Base-by-base conservation (phyloP, 78 protist species). In the Emiliania huxleyi region DNA sequence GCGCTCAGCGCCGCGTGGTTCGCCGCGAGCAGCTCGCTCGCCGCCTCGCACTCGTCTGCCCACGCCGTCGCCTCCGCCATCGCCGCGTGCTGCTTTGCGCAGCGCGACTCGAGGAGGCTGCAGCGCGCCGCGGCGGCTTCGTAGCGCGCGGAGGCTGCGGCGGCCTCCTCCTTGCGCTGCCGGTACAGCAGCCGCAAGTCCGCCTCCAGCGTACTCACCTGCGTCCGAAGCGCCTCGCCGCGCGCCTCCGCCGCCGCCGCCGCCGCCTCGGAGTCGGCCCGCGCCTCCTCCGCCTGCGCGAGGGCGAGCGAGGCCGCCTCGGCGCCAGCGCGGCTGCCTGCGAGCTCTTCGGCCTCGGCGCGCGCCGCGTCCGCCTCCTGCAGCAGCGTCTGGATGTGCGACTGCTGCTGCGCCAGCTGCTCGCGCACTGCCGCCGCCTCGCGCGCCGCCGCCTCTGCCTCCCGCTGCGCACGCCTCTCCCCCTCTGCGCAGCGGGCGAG, bases 371-470 rank as follows among this genome's bases (percentile, higher is more conserved):
- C 42, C 44, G 81, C 81, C 42, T 71, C 81, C 42, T 71, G 35
- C 42, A 71, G 81, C 35, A 71, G 29, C 81, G 81, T 71, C 81
- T 26, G 42, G 81, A 71, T 71, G 81, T 71, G 81, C 44, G 81
- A 4, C 42, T 35, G 35, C 42, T n/a, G 81, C 42, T 71, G 81
- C 81, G 42, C 81, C 29, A 26, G 12, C 81, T 71, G 81, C 42
- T 4, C 42, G 12, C 42, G 35, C 19, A 35, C 18, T 40, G 18
- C 29, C 42, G 2, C 81, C 29, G 81, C 42, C 81, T 71, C 81
- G 81, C 12, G 42, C 19, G 22, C 42, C 35, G 18, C 21, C 44
- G 81, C 35, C 81, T 26, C 42, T 22, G 44, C 42, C 42, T 1
- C 81, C 42, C 21, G 19, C 35, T 26, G 15, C 81, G 42, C 35